Percentiles rank a stretch among this genome's conserved stretches.
Evolutionary conservation across 495 filamentous ascomycete genomes (phyloP).

Genomic region (Astrothelium macrocarpum): DNA sequence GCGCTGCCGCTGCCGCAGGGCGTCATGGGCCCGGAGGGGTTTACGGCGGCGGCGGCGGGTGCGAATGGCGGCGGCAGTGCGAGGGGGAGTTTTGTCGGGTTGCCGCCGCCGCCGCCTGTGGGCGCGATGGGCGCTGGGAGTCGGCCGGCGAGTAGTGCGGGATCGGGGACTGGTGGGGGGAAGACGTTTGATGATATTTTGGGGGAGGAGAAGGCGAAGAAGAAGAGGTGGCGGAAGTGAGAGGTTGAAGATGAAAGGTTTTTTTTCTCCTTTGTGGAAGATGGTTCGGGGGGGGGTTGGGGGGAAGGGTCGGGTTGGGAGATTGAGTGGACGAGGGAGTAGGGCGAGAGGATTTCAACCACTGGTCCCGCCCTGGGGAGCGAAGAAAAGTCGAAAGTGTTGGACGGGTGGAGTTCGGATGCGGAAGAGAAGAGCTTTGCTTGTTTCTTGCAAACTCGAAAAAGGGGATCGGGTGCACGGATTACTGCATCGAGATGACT

Average conservation of each 20-base stretch:
- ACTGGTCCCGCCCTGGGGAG: no score
- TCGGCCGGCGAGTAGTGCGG: slow-evolving; percentile 19
- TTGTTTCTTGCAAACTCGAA: neutral
- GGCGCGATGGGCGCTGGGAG: slow-evolving; percentile 21
- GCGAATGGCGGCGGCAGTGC: slow-evolving; percentile 10
- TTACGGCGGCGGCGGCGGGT: slow-evolving; percentile 5
- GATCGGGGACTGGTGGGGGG: slow-evolving; percentile 8
- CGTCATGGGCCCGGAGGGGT: slow-evolving; percentile 27
- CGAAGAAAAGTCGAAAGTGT: no score
- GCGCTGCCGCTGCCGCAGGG: slow-evolving; percentile 31
- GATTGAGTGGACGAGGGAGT: no score
- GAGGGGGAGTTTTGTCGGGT: slow-evolving; percentile 13
- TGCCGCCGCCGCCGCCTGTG: no score
- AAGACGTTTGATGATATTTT: slow-evolving; percentile 60
- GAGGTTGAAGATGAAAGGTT: neutral
- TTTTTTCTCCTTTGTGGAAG: no score
- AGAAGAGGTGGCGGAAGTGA: slow-evolving; percentile 38
- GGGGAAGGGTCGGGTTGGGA: neutral
- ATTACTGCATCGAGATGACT: neutral
- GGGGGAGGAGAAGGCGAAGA: slow-evolving; percentile 37
- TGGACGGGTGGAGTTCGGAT: neutral
- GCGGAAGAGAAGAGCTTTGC: neutral
- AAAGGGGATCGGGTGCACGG: neutral
- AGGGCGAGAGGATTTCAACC: no score
- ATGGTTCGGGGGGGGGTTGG: neutral